These are phyloP conservation scores for Fistulinella staudtii DNA, from an alignment of 1,284 basidiomycete species.

Conservation along the genomic window DNA sequence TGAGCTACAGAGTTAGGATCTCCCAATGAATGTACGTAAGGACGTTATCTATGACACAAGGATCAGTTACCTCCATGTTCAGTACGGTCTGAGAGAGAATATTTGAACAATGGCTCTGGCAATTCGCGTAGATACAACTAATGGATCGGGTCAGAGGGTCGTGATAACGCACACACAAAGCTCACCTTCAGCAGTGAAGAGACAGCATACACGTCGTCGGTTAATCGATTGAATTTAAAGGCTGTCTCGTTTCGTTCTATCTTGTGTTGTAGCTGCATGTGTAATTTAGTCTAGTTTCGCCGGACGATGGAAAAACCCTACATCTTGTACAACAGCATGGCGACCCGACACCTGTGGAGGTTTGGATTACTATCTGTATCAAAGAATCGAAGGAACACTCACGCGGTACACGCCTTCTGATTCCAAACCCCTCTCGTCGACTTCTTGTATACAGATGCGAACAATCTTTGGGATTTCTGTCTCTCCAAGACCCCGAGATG, in stretches of 20 bases:
- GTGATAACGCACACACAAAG: neutral
- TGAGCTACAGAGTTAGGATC: conserved; percentile 70
- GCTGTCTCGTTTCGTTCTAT: conserved; percentile 87
- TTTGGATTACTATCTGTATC: conserved; percentile 4
- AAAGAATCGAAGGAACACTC: conserved; percentile 19
- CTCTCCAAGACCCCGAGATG: conserved; percentile 70
- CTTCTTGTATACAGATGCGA: conserved; percentile 78
- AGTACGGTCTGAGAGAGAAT: conserved; percentile 77
- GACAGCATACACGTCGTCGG: conserved; percentile 88
- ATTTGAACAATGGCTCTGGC: conserved; percentile 90
- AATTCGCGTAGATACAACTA: conserved; percentile 87
- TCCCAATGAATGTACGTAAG: conserved; percentile 45
- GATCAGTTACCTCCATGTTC: conserved; percentile 67
- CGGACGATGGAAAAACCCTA: conserved; percentile 32
- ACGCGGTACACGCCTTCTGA: conserved; percentile 85
- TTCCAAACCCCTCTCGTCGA: conserved; percentile 78
- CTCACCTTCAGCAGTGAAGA: conserved; percentile 86
- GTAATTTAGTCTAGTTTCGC: conserved; percentile 9
- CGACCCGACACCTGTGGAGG: conserved; percentile 71
- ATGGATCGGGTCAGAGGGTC: conserved; percentile 11
- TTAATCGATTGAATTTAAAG: conserved; percentile 73
- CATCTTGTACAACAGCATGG: conserved; percentile 80
- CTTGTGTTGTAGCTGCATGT: conserved; percentile 70
- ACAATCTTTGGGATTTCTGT: conserved; percentile 82
- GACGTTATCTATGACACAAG: neutral